Evolutionary conservation across 192 early-diverging fungal genomes (phyloP), one percentile per base, ranked within the genome.

Genomic region (Coemansia sp.): DNA sequence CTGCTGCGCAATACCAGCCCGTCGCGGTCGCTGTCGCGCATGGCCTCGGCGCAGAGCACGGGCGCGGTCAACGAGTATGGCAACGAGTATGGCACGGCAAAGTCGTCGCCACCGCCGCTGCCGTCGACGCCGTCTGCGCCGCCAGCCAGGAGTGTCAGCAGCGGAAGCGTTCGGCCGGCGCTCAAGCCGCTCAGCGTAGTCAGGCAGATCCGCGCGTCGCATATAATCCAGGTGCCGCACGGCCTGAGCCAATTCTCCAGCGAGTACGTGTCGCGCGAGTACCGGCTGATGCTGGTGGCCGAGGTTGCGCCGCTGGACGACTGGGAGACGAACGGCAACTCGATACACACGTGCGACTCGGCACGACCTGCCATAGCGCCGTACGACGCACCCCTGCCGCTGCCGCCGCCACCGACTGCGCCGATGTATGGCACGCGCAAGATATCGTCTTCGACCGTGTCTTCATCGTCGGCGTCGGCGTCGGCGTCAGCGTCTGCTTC

Each of bases 221-320:
- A 73, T 18, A 28, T 68, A 6, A 54, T 79, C 23, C 67, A 67
- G 20, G 64, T 79, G 51, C 76, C 76, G 20, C 45, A 19, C 23
- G 68, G 65, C 0, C 64, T 79, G 76, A 79, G 76, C 48, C 71
- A 73, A 71, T 79, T 79, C n/a, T 52, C 71, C 19, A 70, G 69
- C 58, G 71, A 79, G 58, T 64, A 58, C 18, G 64, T 79, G 34
- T 79, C 76, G 54, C 71, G 76, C 58, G 76, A 79, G 64, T 79
- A 79, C 68, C 76, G 76, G 7, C 57, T 79, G 18, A 68, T 73
- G 29, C 52, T 79, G 29, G 71, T 79, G 3, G 76, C 76, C 53
- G 76, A 69, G 57, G 76, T 79, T 3, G 68, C 67, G 29, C 67
- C 62, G 46, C 52, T 78, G 19, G 55, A 50, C 4, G 66, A 69